Base-by-base conservation (phyloP, 1,284 basidiomycete species). In the Hymenochaete sp. region DNA sequence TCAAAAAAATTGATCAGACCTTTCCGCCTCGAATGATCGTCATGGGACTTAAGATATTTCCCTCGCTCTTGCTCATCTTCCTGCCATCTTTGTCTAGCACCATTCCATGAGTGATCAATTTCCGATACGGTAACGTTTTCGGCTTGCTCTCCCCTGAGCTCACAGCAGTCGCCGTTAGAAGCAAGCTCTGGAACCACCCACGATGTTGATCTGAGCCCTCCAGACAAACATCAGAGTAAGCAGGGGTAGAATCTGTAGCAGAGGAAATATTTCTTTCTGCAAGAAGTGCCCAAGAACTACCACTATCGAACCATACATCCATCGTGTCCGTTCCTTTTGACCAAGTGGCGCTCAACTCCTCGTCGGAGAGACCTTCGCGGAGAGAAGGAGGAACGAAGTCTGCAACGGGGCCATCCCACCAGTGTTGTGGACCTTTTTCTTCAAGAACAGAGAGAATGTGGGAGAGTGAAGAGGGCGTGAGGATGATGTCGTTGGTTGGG, bases 271-370 rank as follows among this genome's bases (percentile, higher is more conserved):
- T 64, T 45, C 67, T 60, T 38, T 69, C 71, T 24, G 57, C 57
- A 26, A 97, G 68, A 64, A 91, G 76, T 1, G 88, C 81, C 96
- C 96, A 99, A 1, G 93, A 92, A 1, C 87, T 82, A 1, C 96
- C 96, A 56, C 90, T 95, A 66, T 99, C 96, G 56, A 98, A 98
- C 96, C 96, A 99, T 3, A 99, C 96, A 60, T 99, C 96, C 75
- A 98, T 89, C 0, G 95, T 98, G 60, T 99, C 96, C 2, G 75
- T 80, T 6, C 93, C 86, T 61, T 90, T 92, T 37, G 66, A 62
- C 74, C 82, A 88, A 3, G 61, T 59, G 25, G 70, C 54, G 27
- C 66, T 59, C 13, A 71, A 69, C 38, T 69, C 61, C 41, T 66
- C 66, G 18, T 33, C 41, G n/a, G 35, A 40, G 27, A 43, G 29